Evolutionary conservation across 352 stramenopile species (phyloP).

Genomic region (Phytopythium oedochilum): DNA sequence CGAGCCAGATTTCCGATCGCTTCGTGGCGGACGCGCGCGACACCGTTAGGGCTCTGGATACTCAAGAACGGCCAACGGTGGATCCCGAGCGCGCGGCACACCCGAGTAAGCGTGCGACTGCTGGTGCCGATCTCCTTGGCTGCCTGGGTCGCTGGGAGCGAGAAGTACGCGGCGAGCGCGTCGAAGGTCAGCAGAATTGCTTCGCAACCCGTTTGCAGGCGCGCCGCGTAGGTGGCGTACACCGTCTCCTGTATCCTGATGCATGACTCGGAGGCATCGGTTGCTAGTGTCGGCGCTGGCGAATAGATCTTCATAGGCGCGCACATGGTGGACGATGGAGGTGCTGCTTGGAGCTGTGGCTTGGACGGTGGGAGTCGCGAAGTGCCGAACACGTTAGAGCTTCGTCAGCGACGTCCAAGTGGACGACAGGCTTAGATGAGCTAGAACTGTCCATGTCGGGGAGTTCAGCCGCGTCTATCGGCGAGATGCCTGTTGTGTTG

Average conservation of each 20-base stretch:
- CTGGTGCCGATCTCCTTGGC: constrained; percentile 41
- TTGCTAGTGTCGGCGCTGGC: neutral
- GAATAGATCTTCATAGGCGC: neutral
- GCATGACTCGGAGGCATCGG: neutral
- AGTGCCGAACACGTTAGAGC: too few species aligned
- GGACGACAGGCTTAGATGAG: too few species aligned
- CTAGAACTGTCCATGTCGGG: too few species aligned
- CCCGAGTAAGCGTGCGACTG: constrained; percentile 44
- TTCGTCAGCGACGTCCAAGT: too few species aligned
- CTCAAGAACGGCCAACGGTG: constrained; percentile 41
- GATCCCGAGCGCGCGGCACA: constrained; percentile 45
- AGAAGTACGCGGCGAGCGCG: constrained; percentile 35
- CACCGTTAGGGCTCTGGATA: constrained; percentile 43
- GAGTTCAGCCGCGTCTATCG: too few species aligned
- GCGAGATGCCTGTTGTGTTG: too few species aligned
- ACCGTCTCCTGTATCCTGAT: neutral
- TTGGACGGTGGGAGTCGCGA: neutral
- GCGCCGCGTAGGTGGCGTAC: constrained; percentile 25
- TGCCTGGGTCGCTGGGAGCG: constrained; percentile 34
- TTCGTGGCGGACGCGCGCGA: constrained; percentile 41
- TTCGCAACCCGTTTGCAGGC: constrained; percentile 21
- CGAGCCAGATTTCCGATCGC: constrained; percentile 41
- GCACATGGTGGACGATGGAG: neutral
- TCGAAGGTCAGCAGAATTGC: constrained; percentile 43
- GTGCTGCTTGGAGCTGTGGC: neutral